Conservation (phyloP, 371 early-diverging fungal genomes). For the Mucor irregularis region DNA sequence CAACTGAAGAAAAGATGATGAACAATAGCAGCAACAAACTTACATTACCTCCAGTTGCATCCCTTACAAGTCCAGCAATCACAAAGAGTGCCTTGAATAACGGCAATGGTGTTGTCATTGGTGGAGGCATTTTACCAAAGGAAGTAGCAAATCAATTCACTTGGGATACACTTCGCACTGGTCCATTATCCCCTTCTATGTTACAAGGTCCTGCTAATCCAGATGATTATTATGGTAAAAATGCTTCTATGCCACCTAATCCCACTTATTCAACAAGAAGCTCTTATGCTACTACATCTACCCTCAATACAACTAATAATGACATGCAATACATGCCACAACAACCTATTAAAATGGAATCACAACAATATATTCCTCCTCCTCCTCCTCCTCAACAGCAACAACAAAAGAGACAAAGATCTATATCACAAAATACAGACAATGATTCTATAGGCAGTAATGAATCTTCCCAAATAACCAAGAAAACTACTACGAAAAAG, state of each 20-base stretch:
- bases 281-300: slow-evolving; percentile 1
- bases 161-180: slow-evolving; percentile 72
- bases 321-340: slow-evolving; percentile 11
- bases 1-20: slow-evolving; percentile 18
- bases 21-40: too few relatives aligned
- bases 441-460: slow-evolving; percentile 19
- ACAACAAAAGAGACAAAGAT: slow-evolving; percentile 16
- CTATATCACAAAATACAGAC: slow-evolving; percentile 13
- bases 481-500: too few relatives aligned
- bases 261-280: slow-evolving; percentile 1
- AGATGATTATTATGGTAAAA: slow-evolving; percentile 25
- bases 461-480: not conserved
- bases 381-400: not conserved
- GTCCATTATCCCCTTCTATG: slow-evolving; percentile 79
- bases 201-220: slow-evolving; percentile 66
- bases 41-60: slow-evolving; percentile 44
- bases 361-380: too few relatives aligned
- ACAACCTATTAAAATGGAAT: too few relatives aligned
- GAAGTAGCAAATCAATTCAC: slow-evolving; percentile 52
- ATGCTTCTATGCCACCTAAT: not conserved
- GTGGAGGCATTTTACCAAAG: slow-evolving; percentile 42
- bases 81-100: slow-evolving; percentile 7
- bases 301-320: too few relatives aligned
- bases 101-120: slow-evolving; percentile 33
- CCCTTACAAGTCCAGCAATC: slow-evolving; percentile 39